phyloP scores from a whole-genome alignment of 176 grass and related monocot genomes.

The Cymbopogon citratus region DNA sequence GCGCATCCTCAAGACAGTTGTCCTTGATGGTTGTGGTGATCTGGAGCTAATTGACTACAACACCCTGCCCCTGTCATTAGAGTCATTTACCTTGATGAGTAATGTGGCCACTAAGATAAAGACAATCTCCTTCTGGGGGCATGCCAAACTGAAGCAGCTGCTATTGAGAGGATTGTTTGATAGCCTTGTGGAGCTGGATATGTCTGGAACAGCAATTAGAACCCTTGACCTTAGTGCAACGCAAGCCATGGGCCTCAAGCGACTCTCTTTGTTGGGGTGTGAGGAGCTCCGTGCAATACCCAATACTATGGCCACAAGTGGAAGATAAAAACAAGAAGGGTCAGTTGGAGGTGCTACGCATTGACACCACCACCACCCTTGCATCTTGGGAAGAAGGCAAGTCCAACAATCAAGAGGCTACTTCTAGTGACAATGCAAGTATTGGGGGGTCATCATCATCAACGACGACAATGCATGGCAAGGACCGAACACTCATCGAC shows the following conservation, averaged over 20 bases:
- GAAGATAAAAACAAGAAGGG: fast-evolving
- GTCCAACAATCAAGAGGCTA: not conserved
- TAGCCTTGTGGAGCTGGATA: not conserved
- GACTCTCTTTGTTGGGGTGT: not conserved
- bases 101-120: not conserved
- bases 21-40: not conserved
- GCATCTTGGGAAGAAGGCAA: not conserved
- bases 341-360: not conserved
- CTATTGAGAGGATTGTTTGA: not conserved
- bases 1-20: not conserved
- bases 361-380: not conserved
- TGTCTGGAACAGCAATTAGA: not conserved
- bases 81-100: not conserved
- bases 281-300: not conserved
- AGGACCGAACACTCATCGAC: not conserved
- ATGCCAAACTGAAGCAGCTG: not conserved
- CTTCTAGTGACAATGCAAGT: too few relatives aligned
- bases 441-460: too few relatives aligned
- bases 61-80: not conserved
- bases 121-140: not conserved
- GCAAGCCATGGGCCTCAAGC: not conserved
- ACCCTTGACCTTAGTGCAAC: not conserved
- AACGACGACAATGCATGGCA: too few relatives aligned
- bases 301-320: conserved; percentile 4
- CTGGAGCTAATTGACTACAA: not conserved